Evolutionary conservation across 1,284 basidiomycete genomes (phyloP).

Genomic region (Marasmius tenuissimus): DNA sequence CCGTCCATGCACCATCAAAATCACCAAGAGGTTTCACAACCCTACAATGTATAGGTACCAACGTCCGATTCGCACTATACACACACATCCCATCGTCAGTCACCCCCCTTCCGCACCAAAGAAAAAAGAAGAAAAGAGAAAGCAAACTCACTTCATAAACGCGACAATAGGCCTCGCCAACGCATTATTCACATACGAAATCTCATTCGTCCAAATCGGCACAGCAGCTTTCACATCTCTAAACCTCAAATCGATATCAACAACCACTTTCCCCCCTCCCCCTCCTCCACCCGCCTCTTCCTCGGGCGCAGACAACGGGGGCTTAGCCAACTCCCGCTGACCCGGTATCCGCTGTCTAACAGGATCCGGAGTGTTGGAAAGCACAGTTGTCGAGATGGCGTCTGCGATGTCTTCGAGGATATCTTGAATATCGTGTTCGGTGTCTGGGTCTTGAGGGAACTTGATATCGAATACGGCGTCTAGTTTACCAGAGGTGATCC

Average conservation of each 20-base stretch:
- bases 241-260: conserved; percentile 96
- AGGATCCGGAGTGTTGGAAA: conserved; percentile 29
- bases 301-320: conserved; percentile 78
- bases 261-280: conserved; percentile 58
- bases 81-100: no score
- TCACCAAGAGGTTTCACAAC: conserved; percentile 78
- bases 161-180: conserved; percentile 96
- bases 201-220: conserved; percentile 83
- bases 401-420: conserved; percentile 91
- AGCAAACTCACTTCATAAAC: conserved; percentile 86
- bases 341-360: conserved; percentile 81
- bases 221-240: conserved; percentile 96
- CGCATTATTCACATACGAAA: conserved; percentile 95
- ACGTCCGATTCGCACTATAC: conserved; percentile 80
- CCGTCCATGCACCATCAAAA: conserved; percentile 90
- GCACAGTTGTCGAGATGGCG: conserved; percentile 66
- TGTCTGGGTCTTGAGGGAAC: conserved; percentile 83
- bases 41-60: conserved; percentile 89
- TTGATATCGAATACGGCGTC: conserved; percentile 98
- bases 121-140: conserved; percentile 1
- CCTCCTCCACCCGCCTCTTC: conserved; percentile 32
- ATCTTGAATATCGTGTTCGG: conserved; percentile 81
- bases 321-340: conserved; percentile 83
- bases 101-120: conserved; percentile 2
- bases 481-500: conserved; percentile 96